phyloP scores from a whole-genome alignment of 202 grass and related monocot genomes.

The Setaria italica region DNA sequence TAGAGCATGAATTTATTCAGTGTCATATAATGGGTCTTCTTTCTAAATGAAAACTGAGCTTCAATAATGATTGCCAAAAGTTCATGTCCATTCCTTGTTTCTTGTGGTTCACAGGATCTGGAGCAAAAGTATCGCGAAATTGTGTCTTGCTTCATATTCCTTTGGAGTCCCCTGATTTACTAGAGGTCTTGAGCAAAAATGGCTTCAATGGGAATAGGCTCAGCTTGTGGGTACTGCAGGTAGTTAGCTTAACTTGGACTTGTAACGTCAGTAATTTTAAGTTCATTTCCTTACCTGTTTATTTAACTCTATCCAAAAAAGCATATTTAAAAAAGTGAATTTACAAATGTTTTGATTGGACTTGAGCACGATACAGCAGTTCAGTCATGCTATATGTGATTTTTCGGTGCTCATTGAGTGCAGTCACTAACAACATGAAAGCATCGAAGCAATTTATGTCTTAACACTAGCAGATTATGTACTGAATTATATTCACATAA shows the following conservation, averaged over 20 bases:
- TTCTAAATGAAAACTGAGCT: constrained; percentile 1
- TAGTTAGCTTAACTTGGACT: constrained; percentile 34
- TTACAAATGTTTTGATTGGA: background rate
- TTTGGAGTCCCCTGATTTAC: constrained; percentile 71
- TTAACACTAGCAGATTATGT: background rate
- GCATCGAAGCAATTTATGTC: background rate
- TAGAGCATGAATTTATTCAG: background rate
- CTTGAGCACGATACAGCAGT: background rate
- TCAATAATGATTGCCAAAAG: constrained; percentile 26
- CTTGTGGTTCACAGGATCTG: constrained; percentile 59
- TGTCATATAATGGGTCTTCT: background rate
- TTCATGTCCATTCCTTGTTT: constrained; percentile 29
- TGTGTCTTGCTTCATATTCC: constrained; percentile 80
- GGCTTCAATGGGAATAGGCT: constrained; percentile 76
- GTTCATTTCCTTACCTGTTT: background rate
- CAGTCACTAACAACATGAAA: constrained; percentile 27
- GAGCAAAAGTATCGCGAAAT: constrained; percentile 75
- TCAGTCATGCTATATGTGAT: background rate
- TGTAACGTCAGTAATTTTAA: background rate
- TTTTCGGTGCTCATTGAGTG: background rate
- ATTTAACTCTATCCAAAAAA: background rate
- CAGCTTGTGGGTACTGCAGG: constrained; percentile 91
- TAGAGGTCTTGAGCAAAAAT: constrained; percentile 64
- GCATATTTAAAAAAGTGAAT: background rate
- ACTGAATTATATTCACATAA: background rate